A percentile compares a stretch with the other conserved stretches of the same genome.
These are phyloP conservation scores for Pseudozyma flocculosa DNA, from an alignment of 1,284 basidiomycete genomes.

Conservation along the genomic window DNA sequence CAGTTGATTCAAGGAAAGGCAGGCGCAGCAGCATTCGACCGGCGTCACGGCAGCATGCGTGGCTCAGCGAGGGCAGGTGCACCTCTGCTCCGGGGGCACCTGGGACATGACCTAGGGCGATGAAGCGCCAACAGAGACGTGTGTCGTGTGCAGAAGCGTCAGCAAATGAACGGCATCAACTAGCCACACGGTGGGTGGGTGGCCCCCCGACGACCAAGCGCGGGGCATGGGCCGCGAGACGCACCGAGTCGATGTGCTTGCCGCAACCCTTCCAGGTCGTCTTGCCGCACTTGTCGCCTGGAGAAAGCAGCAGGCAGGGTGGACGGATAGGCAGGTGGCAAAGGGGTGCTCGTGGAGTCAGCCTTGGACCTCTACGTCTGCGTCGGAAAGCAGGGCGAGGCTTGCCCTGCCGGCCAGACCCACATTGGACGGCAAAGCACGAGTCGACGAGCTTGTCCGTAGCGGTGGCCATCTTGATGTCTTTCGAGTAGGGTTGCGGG, in stretches of 20 bases:
- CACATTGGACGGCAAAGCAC: slow-evolving; percentile 38
- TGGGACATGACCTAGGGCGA: slow-evolving; percentile 19
- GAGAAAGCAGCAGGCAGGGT: background rate
- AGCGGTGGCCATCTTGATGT: too few relatives aligned
- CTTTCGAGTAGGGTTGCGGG: too few relatives aligned
- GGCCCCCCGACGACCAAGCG: too few relatives aligned
- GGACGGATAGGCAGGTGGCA: too few relatives aligned
- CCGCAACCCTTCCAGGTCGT: slow-evolving; percentile 43
- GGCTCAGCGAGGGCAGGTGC: slow-evolving; percentile 29
- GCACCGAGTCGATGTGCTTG: slow-evolving; percentile 17
- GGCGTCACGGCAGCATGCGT: too few relatives aligned
- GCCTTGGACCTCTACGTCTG: too few relatives aligned
- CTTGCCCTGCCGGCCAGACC: too few relatives aligned
- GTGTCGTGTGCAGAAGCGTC: background rate
- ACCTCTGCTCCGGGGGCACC: slow-evolving; percentile 27
- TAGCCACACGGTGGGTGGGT: background rate
- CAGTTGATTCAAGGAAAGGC: too few relatives aligned
- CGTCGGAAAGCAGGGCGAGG: too few relatives aligned
- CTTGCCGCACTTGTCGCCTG: slow-evolving; percentile 45
- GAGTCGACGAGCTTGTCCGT: slow-evolving; percentile 19
- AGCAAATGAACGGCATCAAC: background rate
- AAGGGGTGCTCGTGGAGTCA: background rate
- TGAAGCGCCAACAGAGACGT: background rate
- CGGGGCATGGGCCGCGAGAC: background rate
- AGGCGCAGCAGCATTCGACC: background rate